Evolutionary conservation across 148 eudicot genomes (phyloP).

Genomic region (Rhododendron kiyosumense): DNA sequence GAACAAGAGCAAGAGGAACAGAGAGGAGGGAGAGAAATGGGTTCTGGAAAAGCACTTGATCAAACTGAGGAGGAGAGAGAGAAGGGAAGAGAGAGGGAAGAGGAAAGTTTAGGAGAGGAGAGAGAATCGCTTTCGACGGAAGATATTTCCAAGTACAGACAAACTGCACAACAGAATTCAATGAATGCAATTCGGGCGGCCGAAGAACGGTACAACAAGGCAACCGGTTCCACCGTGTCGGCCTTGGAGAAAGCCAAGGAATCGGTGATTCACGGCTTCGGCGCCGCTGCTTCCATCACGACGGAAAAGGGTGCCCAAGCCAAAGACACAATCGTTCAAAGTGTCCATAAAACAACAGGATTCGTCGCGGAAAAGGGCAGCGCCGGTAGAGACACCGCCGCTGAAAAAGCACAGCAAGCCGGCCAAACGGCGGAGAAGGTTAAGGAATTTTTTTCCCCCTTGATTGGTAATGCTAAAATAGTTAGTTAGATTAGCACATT

Average conservation of each 20-base stretch:
- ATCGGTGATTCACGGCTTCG: not conserved
- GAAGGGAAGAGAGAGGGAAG: not conserved
- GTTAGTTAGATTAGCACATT: too few relatives aligned
- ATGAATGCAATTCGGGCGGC: constrained; percentile 57
- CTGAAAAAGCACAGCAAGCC: not conserved
- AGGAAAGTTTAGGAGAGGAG: not conserved
- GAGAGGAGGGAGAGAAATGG: not conserved
- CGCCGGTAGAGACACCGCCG: constrained; percentile 23
- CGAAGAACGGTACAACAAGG: constrained; percentile 45
- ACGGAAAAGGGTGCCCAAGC: not conserved
- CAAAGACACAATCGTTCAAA: not conserved
- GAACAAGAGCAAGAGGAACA: not conserved
- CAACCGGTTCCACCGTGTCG: not conserved
- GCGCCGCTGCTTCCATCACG: not conserved
- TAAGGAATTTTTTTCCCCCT: not conserved
- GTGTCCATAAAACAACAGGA: constrained; percentile 20
- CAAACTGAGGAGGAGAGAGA: not conserved
- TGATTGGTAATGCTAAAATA: not conserved
- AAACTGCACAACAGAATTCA: constrained; percentile 70
- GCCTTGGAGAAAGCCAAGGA: not conserved
- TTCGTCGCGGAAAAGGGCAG: constrained; percentile 25
- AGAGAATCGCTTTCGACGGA: constrained; percentile 30
- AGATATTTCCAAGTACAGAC: constrained; percentile 45
- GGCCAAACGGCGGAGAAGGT: not conserved
- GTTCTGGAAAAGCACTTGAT: not conserved